Percentiles rank a stretch among this genome's conserved stretches.
phyloP scores from a whole-genome alignment of 768 basidiomycete genomes.

The Trametes sanguinea region DNA sequence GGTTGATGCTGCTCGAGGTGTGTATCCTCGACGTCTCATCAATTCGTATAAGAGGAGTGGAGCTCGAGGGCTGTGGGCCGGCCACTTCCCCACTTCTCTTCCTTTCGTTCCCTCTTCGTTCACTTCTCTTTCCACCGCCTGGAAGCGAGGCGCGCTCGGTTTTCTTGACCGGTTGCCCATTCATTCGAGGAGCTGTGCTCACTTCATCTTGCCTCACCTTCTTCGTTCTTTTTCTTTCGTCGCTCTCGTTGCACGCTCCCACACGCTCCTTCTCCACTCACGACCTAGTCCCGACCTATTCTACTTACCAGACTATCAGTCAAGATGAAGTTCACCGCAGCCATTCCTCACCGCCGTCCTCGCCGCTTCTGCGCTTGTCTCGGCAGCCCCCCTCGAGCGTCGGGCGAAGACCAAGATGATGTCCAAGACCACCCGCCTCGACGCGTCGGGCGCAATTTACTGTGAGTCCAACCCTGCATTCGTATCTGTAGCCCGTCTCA shows the following conservation, averaged over 20 bases:
- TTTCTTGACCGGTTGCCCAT: neutral
- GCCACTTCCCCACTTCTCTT: neutral
- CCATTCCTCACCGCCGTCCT: constrained; percentile 19
- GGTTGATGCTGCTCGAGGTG: constrained; percentile 10
- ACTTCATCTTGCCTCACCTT: constrained; percentile 20
- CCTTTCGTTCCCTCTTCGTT: constrained; percentile 1
- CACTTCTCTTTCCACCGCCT: constrained; percentile 14
- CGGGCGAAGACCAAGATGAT: constrained; percentile 19
- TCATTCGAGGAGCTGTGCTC: constrained; percentile 20
- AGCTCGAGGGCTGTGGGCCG: neutral
- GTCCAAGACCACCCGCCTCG: constrained; percentile 6
- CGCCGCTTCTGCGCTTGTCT: constrained; percentile 14
- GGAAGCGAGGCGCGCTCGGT: constrained; percentile 20
- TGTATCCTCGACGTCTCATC: constrained; percentile 5
- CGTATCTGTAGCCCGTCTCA: neutral
- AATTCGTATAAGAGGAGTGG: constrained; percentile 5
- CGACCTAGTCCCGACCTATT: neutral
- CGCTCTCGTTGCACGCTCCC: constrained; percentile 2
- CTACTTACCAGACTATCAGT: neutral
- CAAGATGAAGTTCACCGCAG: constrained; percentile 27
- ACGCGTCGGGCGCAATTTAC: constrained; percentile 28
- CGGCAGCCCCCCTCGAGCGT: constrained; percentile 17
- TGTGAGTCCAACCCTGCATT: constrained; percentile 18
- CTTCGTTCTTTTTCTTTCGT: constrained; percentile 3
- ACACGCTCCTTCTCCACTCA: constrained; percentile 2